These are phyloP conservation scores for Phytophthora constricta DNA, from an alignment of 352 stramenopile genomes.

Conservation along the genomic window DNA sequence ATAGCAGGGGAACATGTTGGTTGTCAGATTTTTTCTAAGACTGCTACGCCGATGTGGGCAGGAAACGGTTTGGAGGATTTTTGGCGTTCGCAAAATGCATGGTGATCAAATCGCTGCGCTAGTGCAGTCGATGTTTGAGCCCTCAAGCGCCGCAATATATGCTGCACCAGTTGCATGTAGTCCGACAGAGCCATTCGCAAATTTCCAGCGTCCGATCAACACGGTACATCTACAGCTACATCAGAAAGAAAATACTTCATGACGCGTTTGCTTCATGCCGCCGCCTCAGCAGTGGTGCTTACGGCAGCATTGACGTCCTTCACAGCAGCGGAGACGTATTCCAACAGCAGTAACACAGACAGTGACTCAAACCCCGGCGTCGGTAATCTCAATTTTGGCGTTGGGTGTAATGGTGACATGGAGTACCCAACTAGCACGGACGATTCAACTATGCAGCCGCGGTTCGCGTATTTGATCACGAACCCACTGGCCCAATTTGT, in stretches of 20 bases:
- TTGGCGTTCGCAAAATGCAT: no score
- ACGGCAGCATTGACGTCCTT: neutral
- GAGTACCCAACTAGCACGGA: conserved; percentile 33
- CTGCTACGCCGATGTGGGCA: no score
- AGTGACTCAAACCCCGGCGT: conserved; percentile 6
- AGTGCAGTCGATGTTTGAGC: no score
- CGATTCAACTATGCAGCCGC: conserved; percentile 27
- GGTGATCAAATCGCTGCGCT: no score
- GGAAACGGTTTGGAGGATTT: no score
- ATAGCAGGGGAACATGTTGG: no score
- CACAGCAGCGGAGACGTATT: conserved; percentile 2
- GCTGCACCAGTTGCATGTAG: no score
- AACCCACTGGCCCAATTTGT: conserved; percentile 58
- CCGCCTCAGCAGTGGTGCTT: conserved; percentile 5
- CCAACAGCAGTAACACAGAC: conserved; percentile 8
- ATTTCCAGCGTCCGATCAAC: neutral
- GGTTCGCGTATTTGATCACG: conserved; percentile 46
- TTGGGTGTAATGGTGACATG: conserved; percentile 39
- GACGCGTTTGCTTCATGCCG: conserved; percentile 1
- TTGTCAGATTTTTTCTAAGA: no score
- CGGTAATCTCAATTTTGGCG: conserved; percentile 27
- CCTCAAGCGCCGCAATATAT: no score
- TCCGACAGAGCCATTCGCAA: neutral
- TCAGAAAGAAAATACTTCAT: neutral
- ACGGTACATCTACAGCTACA: neutral